Evolutionary conservation across 164 flowering plant genomes (phyloP), one percentile per base, ranked within the genome.

Genomic region (Berberis thunbergii): DNA sequence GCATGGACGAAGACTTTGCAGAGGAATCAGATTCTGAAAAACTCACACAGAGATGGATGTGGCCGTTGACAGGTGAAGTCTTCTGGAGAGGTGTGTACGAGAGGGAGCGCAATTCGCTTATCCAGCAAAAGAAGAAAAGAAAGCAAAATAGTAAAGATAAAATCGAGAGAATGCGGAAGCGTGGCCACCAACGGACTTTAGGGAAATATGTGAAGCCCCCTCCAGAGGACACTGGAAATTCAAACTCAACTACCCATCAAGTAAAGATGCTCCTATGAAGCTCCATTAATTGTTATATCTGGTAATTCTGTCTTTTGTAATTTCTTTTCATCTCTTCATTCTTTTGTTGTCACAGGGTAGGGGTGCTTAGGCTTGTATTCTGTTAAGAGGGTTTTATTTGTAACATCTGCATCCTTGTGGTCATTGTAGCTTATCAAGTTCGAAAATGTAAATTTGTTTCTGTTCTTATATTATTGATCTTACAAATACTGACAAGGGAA

Each of bases 21-120:
- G 99, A 95, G 75, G 96, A 84, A 52, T 74, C 74, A 1, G 99
- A 95, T 72, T 61, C 82, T 1, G 97, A 86, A 39, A 77, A 62
- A 40, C 83, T 81, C 1, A 63, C 43, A 6, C 67, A 79, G 54
- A 72, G 84, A 50, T 86, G 97, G 97, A 60, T 91, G 41, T 95
- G 99, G 99, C 99, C 99, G 1, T 75, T 68, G 38, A 95, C 99
- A 0, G 99, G 99, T 4, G 99, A 95, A 70, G 83, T 95, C 7
- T 82, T 77, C 55, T 95, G 96, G 96, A 87, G 85, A 71, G 99
- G 98, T 2, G 70, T 86, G 2, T 81, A 69, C 53, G 98, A 89
- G 70, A 89, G 81, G 65, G 99, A 95, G 71, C 84, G 81, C 73
- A 75, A 73, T 58, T 69, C 46, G 49, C 75, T 85, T 52, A 74